phyloP scores from a whole-genome alignment of 345 rosid genomes.

The Sonneratia alba region DNA sequence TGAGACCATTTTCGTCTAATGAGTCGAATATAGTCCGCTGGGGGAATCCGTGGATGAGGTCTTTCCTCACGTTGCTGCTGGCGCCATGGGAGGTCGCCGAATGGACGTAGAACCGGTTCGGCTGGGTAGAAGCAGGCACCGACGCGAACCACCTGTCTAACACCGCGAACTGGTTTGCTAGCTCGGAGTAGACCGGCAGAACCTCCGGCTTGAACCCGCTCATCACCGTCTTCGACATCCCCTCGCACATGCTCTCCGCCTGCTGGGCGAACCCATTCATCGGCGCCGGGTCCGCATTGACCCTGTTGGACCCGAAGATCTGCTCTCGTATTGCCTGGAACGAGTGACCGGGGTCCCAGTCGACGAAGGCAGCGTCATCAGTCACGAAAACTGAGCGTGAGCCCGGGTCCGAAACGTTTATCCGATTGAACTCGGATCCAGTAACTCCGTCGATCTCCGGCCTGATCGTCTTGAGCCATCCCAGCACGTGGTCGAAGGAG shows the following conservation, averaged over 20 bases:
- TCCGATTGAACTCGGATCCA: slow-evolving; percentile 58
- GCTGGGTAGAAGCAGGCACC: slow-evolving; percentile 96
- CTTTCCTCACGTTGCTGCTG: slow-evolving; percentile 71
- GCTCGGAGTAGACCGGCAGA: slow-evolving; percentile 63
- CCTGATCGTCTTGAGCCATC: slow-evolving; percentile 86
- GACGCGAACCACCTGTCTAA: slow-evolving; percentile 99
- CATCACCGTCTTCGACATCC: slow-evolving; percentile 66
- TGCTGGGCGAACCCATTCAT: slow-evolving; percentile 95
- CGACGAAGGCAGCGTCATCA: slow-evolving; percentile 70
- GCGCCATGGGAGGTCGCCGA: slow-evolving; percentile 98
- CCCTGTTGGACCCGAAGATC: slow-evolving; percentile 74
- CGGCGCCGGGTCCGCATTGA: slow-evolving; percentile 36
- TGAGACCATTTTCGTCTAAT: slow-evolving; percentile 69
- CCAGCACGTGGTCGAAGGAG: slow-evolving; percentile 85
- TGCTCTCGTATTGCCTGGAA: slow-evolving; percentile 94
- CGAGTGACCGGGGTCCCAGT: slow-evolving; percentile 98
- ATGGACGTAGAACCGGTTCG: slow-evolving; percentile 93
- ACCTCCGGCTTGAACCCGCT: slow-evolving; percentile 66
- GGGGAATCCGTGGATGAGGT: slow-evolving; percentile 82
- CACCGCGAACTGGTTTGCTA: slow-evolving; percentile 79
- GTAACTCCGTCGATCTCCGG: slow-evolving; percentile 85
- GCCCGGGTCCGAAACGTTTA: slow-evolving; percentile 48
- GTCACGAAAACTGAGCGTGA: slow-evolving; percentile 50
- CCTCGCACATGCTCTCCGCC: slow-evolving; percentile 57
- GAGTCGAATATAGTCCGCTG: slow-evolving; percentile 91